These are phyloP conservation scores for Aspergillus clavatus DNA, from an alignment of 2,329 filamentous ascomycete genomes.

Conservation along the genomic window DNA sequence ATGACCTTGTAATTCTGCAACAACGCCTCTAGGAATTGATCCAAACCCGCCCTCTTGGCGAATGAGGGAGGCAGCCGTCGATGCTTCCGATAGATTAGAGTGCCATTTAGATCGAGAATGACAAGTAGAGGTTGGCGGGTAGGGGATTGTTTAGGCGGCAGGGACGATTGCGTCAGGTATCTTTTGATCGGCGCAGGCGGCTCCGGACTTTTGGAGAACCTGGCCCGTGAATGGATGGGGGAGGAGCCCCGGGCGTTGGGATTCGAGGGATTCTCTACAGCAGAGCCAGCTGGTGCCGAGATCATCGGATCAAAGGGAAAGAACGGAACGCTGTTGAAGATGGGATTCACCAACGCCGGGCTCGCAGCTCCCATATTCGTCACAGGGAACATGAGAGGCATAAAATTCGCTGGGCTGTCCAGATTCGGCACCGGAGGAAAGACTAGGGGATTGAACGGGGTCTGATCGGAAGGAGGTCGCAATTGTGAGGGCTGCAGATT, in stretches of 20 bases:
- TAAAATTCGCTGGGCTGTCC: slow-evolving; percentile 5
- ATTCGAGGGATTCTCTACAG: not conserved
- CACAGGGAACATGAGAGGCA: slow-evolving; percentile 7
- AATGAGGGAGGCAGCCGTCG: slow-evolving; percentile 51
- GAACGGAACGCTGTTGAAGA: slow-evolving; percentile 6
- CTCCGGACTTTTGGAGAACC: slow-evolving; percentile 19
- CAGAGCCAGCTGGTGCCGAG: slow-evolving; percentile 4
- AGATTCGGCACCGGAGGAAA: slow-evolving; percentile 10
- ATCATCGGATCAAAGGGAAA: slow-evolving; percentile 7
- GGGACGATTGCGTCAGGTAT: slow-evolving; percentile 57
- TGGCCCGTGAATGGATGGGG: not conserved
- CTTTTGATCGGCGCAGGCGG: slow-evolving; percentile 53
- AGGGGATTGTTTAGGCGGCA: slow-evolving; percentile 39
- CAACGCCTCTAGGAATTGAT: slow-evolving; percentile 67
- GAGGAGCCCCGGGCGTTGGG: slow-evolving; percentile 10
- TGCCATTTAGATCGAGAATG: slow-evolving; percentile 90
- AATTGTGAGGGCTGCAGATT: slow-evolving; percentile 4
- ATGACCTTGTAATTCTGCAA: slow-evolving; percentile 72
- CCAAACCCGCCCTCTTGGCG: slow-evolving; percentile 62
- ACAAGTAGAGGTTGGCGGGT: slow-evolving; percentile 65
- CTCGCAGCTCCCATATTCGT: slow-evolving; percentile 12
- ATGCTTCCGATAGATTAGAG: slow-evolving; percentile 68
- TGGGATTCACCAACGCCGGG: slow-evolving; percentile 5
- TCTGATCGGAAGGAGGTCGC: slow-evolving; percentile 3
- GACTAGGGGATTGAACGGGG: slow-evolving; percentile 4